Percentiles rank a stretch among this genome's conserved stretches.
Evolutionary conservation across 1,139 yeast genomes (phyloP).

Genomic region (Suhomyces wounanorum): DNA sequence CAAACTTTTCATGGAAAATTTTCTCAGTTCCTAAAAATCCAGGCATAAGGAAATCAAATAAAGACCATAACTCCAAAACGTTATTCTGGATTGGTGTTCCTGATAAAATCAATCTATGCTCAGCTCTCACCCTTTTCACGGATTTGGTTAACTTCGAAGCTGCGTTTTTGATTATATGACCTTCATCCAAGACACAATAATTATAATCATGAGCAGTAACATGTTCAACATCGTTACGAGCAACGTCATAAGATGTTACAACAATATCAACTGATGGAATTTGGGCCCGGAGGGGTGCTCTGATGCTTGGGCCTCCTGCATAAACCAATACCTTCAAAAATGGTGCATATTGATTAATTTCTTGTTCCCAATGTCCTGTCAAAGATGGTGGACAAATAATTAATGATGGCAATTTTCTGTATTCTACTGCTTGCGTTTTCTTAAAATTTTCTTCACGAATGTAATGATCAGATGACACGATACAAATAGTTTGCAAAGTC

Average conservation of each 20-base stretch:
- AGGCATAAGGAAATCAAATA: constrained; percentile 97
- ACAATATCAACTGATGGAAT: constrained; percentile 73
- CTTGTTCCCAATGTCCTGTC: constrained; percentile 99
- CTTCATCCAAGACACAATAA: constrained; percentile 96
- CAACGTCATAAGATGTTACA: constrained; percentile 94
- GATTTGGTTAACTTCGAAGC: constrained; percentile 85
- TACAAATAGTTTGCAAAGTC: constrained; percentile 95
- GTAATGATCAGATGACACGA: constrained; percentile 94
- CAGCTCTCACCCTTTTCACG: constrained; percentile 79
- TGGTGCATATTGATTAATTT: constrained; percentile 87
- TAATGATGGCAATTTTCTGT: constrained; percentile 76
- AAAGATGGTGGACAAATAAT: constrained; percentile 95
- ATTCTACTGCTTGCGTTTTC: constrained; percentile 65
- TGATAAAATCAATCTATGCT: constrained; percentile 85
- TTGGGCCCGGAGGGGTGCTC: constrained; percentile 57
- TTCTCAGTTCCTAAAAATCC: constrained; percentile 97
- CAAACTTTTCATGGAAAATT: constrained; percentile 90
- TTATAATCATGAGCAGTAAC: constrained; percentile 70
- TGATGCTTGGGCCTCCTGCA: constrained; percentile 86
- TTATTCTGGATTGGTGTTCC: constrained; percentile 99
- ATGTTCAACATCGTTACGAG: constrained; percentile 82
- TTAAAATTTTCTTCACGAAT: constrained; percentile 70
- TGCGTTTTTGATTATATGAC: constrained; percentile 94
- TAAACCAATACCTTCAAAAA: constrained; percentile 80
- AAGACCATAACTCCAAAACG: constrained; percentile 94